These are phyloP conservation scores for Massarina eburnea DNA, from an alignment of 2,329 filamentous ascomycete genomes.

Conservation along the genomic window DNA sequence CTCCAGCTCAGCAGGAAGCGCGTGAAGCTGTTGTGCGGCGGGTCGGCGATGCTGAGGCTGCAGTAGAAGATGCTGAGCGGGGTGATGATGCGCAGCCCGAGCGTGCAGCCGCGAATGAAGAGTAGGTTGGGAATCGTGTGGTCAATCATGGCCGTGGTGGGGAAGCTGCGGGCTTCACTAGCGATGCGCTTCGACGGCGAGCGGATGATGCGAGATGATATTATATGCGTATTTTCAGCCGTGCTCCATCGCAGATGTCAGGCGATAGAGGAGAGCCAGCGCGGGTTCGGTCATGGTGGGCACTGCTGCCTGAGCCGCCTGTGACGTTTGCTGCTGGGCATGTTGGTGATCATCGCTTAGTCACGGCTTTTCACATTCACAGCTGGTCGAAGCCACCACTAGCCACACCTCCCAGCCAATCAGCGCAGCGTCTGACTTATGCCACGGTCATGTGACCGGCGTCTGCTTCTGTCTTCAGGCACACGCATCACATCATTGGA, in stretches of 20 bases:
- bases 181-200: neutral
- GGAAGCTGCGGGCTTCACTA: no score
- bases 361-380: no score
- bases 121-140: conserved; percentile 43
- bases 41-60: conserved; percentile 40
- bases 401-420: no score
- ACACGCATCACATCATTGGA: no score
- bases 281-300: conserved; percentile 6
- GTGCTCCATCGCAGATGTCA: conserved; percentile 7
- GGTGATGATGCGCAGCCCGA: conserved; percentile 52
- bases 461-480: no score
- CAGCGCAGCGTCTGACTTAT: no score
- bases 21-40: conserved; percentile 26
- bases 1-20: conserved; percentile 49
- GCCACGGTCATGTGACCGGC: no score
- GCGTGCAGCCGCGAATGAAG: conserved; percentile 53
- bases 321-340: neutral
- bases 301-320: neutral
- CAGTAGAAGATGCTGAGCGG: conserved; percentile 54
- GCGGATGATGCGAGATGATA: no score
- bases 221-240: conserved; percentile 8
- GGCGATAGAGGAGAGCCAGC: neutral
- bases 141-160: conserved; percentile 41
- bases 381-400: no score
- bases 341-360: no score